A percentile compares a stretch with the other conserved stretches of the same genome.
phyloP scores from a whole-genome alignment of 371 early-diverging fungal species.

The Chytridiales sp. region DNA sequence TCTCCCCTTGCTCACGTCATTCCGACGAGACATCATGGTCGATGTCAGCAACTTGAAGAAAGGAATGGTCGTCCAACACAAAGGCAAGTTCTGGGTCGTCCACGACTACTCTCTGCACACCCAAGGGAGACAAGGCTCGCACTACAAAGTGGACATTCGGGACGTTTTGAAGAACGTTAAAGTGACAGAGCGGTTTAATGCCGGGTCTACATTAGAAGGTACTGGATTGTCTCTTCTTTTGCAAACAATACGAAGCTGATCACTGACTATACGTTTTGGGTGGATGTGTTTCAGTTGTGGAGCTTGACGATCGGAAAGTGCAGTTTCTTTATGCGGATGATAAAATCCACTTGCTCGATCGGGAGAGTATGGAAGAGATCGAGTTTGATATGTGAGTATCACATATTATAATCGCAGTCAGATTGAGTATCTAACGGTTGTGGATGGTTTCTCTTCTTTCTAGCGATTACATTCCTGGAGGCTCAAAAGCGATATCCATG shows the following conservation, averaged over 20 bases:
- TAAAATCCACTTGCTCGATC: slow-evolving; percentile 65
- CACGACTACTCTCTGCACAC: slow-evolving; percentile 25
- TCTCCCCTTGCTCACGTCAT: too few relatives aligned
- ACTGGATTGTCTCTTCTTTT: background rate
- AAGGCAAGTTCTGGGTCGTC: slow-evolving; percentile 32
- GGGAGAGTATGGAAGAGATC: slow-evolving; percentile 71
- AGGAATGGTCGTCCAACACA: slow-evolving; percentile 21
- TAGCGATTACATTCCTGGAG: slow-evolving; percentile 14
- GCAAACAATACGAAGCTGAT: background rate
- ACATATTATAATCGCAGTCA: too few relatives aligned
- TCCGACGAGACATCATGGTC: too few relatives aligned
- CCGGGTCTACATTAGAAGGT: slow-evolving; percentile 64
- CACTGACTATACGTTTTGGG: background rate
- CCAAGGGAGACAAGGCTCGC: slow-evolving; percentile 40
- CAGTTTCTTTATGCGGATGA: slow-evolving; percentile 72
- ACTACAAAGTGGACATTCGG: slow-evolving; percentile 65
- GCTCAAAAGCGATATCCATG: slow-evolving; percentile 43
- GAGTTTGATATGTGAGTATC: slow-evolving; percentile 55
- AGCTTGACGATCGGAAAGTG: slow-evolving; percentile 62
- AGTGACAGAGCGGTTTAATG: slow-evolving; percentile 61
- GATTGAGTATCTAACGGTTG: too few relatives aligned
- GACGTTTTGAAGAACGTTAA: slow-evolving; percentile 57
- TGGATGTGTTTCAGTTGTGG: slow-evolving; percentile 43
- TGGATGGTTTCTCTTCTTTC: slow-evolving; percentile 36
- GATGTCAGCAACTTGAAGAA: slow-evolving; percentile 30